Conservation (phyloP, 2,329 filamentous ascomycete species). For the Fusarium sp. region DNA sequence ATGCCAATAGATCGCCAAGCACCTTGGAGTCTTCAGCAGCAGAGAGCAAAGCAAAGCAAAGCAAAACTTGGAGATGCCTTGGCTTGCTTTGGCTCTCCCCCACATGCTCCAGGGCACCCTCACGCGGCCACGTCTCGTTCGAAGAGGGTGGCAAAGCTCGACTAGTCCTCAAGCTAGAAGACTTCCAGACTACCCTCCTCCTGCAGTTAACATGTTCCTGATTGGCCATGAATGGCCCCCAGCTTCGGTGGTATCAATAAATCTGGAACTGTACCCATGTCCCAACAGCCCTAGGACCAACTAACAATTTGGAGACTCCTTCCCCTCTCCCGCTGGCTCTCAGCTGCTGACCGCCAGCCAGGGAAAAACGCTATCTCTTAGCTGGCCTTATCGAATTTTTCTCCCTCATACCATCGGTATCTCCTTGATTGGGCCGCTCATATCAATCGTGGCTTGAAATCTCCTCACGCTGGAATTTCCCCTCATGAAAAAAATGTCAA, state of each 20-base stretch:
- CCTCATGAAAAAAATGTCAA: constrained; percentile 9
- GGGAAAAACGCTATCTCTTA: constrained; percentile 16
- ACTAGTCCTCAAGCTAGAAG: constrained; percentile 34
- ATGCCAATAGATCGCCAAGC: constrained; percentile 26
- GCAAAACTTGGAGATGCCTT: constrained; percentile 1
- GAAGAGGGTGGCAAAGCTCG: constrained; percentile 5
- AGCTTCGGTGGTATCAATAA: constrained; percentile 11
- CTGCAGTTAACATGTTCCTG: background rate
- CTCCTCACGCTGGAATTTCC: constrained; percentile 27
- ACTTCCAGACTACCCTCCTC: constrained; percentile 38
- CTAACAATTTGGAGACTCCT: constrained; percentile 24
- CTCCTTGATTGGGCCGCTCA: constrained; percentile 35
- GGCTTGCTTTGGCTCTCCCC: constrained; percentile 13
- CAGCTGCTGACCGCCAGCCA: constrained; percentile 12
- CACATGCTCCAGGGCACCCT: constrained; percentile 10
- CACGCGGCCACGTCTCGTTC: background rate
- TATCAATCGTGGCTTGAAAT: constrained; percentile 18
- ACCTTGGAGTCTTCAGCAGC: background rate
- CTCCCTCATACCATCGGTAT: constrained; percentile 26
- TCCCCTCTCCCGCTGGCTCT: constrained; percentile 13
- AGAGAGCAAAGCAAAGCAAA: background rate
- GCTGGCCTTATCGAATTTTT: background rate
- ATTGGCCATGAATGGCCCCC: constrained; percentile 25
- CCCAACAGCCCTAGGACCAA: background rate
- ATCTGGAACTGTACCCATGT: constrained; percentile 12